phyloP scores from a whole-genome alignment of 2,329 filamentous ascomycete genomes.

The Aspergillus fructus region DNA sequence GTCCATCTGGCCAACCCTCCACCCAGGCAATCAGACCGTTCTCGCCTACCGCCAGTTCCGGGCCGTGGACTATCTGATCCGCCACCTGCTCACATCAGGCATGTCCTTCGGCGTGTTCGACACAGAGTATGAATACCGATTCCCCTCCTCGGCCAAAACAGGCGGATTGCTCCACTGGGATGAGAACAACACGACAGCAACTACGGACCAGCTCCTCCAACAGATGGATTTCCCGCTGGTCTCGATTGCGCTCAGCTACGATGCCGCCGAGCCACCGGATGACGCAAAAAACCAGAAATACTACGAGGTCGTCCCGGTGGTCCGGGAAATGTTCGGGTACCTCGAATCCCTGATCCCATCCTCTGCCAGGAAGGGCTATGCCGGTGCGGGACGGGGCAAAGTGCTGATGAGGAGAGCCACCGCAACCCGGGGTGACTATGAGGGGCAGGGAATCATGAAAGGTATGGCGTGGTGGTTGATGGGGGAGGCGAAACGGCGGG shows the following conservation, averaged over 20 bases:
- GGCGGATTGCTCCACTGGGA: slow-evolving; percentile 1
- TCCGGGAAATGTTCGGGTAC: background rate
- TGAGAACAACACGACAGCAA: background rate
- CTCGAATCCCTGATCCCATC: background rate
- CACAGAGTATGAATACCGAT: slow-evolving; percentile 9
- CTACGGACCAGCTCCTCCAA: background rate
- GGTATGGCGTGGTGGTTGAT: slow-evolving; percentile 9
- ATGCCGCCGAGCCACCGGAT: slow-evolving; percentile 2
- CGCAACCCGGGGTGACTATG: slow-evolving; percentile 7
- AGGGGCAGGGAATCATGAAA: slow-evolving; percentile 3
- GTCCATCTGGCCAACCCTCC: slow-evolving; percentile 1
- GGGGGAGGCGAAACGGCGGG: background rate
- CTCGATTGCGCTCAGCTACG: slow-evolving; percentile 1
- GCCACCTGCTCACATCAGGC: slow-evolving; percentile 6
- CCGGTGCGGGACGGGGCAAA: too few species aligned
- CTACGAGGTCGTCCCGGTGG: background rate
- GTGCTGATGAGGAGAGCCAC: slow-evolving; percentile 7
- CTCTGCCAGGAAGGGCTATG: background rate
- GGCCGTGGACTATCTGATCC: background rate
- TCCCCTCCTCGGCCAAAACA: background rate
- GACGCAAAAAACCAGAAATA: background rate
- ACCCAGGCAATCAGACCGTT: background rate
- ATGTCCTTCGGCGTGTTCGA: slow-evolving; percentile 11
- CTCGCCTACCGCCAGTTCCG: background rate
- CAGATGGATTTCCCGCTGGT: slow-evolving; percentile 13